Evolutionary conservation across 2,329 filamentous ascomycete genomes (phyloP), one percentile per base, ranked within the genome.

Genomic region (Gnomoniopsis sp.): DNA sequence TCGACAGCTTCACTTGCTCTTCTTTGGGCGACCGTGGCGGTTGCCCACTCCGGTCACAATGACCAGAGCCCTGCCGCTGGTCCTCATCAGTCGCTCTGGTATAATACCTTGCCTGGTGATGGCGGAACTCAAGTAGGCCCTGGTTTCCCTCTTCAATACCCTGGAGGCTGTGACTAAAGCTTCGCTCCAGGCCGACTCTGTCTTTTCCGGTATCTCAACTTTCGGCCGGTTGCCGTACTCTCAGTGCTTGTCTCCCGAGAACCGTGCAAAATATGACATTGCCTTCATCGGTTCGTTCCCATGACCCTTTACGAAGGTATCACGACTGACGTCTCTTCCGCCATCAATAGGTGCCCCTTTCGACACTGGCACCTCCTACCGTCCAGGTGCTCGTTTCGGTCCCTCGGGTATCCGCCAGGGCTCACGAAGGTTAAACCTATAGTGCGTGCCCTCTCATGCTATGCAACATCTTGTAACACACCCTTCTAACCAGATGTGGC

Each of bases 201-300:
- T 95, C 59, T 96, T 95, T 75, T 93, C 89, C 1, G 91, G 91
- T 30, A 95, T 96, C 68, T 89, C 88, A 1, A 96, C 91, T 8
- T 95, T 95, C 69, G 91, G 90, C 12, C 86, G 90, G 53, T 76
- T 95, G 46, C 86, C 87, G 6, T 95, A 96, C 74, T 84, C 82
- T 59, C 89, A 89, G 3, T 96, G 91, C 70, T 78, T 96, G 3
- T 78, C 83, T n/a, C 60, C 57, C 12, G 87, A 82, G 62, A 80
- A 85, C 44, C 81, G 85, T 26, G 86, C 88, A 64, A 84, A 87
- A 67, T 96, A 89, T 66, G 91, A 96, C 64, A 93, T 96, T 72
- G 91, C 91, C 1, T 95, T 96, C 72, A 84, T 95, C 53, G 90
- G 89, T 88, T 71, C 53, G 76, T 67, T 14, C n/a, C n/a, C n/a